Evolutionary conservation across 306 rosid species (phyloP).

Genomic region (Prunus armeniaca): DNA sequence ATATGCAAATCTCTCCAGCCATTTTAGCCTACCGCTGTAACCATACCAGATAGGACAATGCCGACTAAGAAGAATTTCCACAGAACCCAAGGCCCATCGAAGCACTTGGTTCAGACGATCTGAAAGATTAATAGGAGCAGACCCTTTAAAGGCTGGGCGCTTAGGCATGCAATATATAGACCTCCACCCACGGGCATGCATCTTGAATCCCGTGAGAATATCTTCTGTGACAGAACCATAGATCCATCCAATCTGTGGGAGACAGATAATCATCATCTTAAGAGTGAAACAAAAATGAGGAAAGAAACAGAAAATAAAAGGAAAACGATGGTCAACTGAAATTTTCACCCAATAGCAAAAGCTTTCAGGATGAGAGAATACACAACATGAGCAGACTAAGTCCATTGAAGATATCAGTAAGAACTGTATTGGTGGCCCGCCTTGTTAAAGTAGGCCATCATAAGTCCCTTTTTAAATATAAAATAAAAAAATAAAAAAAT

Average conservation of each 20-base stretch:
- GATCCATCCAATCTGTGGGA: slow-evolving; percentile 94
- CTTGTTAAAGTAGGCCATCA: background rate
- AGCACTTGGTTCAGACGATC: slow-evolving; percentile 99
- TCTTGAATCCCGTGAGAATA: slow-evolving; percentile 97
- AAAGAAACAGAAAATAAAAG: background rate
- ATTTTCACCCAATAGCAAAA: no score
- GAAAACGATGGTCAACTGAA: no score
- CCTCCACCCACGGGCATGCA: slow-evolving; percentile 99
- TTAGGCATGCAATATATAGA: slow-evolving; percentile 92
- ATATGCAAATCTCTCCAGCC: slow-evolving; percentile 93
- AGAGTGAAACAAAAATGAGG: background rate
- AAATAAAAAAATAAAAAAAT: no score
- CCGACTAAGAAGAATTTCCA: slow-evolving; percentile 89
- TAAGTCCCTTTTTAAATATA: background rate
- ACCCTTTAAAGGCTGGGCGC: slow-evolving; percentile 92
- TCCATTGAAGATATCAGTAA: no score
- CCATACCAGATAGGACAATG: slow-evolving; percentile 99
- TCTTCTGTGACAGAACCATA: slow-evolving; percentile 99
- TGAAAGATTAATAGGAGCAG: slow-evolving; percentile 97
- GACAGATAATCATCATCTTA: slow-evolving; percentile 10
- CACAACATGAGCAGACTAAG: no score
- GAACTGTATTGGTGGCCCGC: no score
- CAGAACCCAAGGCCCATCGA: slow-evolving; percentile 97
- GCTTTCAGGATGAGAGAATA: no score
- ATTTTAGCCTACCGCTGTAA: slow-evolving; percentile 84